Base-by-base conservation (phyloP, 805 yeast species). In the Deakozyma indianensis region DNA sequence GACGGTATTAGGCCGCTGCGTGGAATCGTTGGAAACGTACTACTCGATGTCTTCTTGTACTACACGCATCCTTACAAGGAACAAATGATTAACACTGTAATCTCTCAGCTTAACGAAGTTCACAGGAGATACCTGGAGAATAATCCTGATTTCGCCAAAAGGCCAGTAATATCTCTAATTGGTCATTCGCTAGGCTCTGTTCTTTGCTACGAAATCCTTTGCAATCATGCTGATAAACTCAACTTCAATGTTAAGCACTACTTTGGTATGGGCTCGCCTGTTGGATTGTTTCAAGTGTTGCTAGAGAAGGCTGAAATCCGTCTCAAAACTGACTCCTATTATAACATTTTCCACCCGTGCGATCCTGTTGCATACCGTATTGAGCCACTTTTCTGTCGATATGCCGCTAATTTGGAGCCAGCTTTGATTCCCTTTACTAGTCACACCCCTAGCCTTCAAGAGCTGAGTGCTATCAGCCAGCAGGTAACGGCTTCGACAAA, bases 131-230 rank as follows among this genome's bases (percentile, higher is more conserved):
- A 78, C 59, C 61, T 69, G 48, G 69, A 77, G 44, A 64, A 73
- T 42, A 78, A 88, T 51, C 94, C 94, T 0, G 62, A 69, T 18
- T 84, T 83, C 60, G 51, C 54, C 5, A 46, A 43, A 22, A 67
- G 76, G 15, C 95, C 95, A 0, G 74, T 78, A 51, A 79, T 90
- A 0, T 87, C 90, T 53, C 61, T 90, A 1, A 65, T 87, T 48
- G 97, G 96, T 1, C 98, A 90, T 60, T 90, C 97, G 0, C 65
- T 90, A 28, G 98, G 98, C 0, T 81, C 95, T 2, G 83, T 88
- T 0, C 83, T 90, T 32, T 68, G 78, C 1, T 77, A 84, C 56
- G 96, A 90, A 58, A 68, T 90, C 14, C 59, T 87, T 20, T 57
- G 58, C 1, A 60, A 58, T 29, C 62, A 64, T 24, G 57, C 61